Conservation (phyloP, 192 early-diverging fungal species). For the Allomyces javanicus region DNA sequence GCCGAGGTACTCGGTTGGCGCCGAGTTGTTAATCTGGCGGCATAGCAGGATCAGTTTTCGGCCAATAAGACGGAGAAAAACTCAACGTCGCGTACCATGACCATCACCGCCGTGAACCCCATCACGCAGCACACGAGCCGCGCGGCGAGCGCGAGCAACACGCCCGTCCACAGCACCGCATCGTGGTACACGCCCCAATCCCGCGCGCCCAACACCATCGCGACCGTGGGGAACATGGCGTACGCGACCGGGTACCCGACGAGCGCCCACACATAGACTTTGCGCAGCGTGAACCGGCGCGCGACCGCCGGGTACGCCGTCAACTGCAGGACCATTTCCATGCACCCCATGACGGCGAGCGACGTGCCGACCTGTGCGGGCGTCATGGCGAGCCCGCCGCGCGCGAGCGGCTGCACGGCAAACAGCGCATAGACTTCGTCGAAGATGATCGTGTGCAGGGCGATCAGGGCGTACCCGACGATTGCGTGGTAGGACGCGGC, state of each 20-base stretch:
- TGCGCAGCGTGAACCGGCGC: slow-evolving; percentile 10
- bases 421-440: slow-evolving; percentile 28
- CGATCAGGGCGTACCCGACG: slow-evolving; percentile 11
- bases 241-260: slow-evolving; percentile 17
- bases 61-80: not conserved
- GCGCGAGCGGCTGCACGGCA: slow-evolving; percentile 13
- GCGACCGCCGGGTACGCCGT: slow-evolving; percentile 20
- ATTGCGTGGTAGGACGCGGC: not conserved
- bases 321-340: slow-evolving; percentile 21
- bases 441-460: slow-evolving; percentile 24
- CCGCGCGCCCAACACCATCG: slow-evolving; percentile 6
- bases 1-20: slow-evolving; percentile 22
- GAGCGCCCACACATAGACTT: slow-evolving; percentile 14
- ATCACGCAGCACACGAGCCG: slow-evolving; percentile 13
- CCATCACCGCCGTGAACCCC: slow-evolving; percentile 23
- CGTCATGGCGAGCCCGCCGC: slow-evolving; percentile 22
- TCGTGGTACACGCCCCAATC: slow-evolving; percentile 9
- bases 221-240: slow-evolving; percentile 17
- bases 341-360: slow-evolving; percentile 19
- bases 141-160: slow-evolving; percentile 21
- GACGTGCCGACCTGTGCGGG: slow-evolving; percentile 18
- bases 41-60: not conserved
- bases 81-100: slow-evolving; percentile 19
- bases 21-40: slow-evolving; percentile 27
- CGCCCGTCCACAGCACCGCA: slow-evolving; percentile 18